Base-by-base conservation (phyloP, 2,329 filamentous ascomycete genomes). In the Phialocephala sp. region DNA sequence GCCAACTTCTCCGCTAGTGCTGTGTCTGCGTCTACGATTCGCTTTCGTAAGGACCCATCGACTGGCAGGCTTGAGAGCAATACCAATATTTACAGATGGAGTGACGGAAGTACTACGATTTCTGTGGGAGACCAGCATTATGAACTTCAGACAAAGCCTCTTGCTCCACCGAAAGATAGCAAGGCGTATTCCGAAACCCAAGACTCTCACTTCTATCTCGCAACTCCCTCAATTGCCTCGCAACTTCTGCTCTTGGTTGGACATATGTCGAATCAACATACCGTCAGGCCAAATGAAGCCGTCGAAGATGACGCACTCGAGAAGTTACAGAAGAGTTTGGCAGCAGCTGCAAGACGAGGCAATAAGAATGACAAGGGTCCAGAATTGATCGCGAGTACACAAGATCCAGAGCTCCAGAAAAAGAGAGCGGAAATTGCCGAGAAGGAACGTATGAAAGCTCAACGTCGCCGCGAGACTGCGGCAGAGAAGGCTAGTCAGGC, bases 51-150 rank as follows among this genome's bases (percentile, higher is more conserved):
- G 73, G 88, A 92, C 65, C 82, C 87, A 11, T 83, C 84, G 36
- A 89, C 87, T 1, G 84, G 85, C 58, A 81, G 87, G 67, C 81
- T 93, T 14, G 87, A 91, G 75, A 93, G 91, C 74, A 94, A 94
- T 75, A 86, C 91, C 2, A 85, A 89, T 68, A 80, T 94, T 36
- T 87, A 92, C 74, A 86, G 86, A 71, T 94, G 91, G 91, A 92
- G 89, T 67, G 91, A 94, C 74, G 91, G 91, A 35, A 92, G 89
- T 4, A 80, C 92, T 18, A 93, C 91, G 12, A 81, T 94, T 27
- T 87, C 90, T n/a, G 82, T 94, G 27, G 91, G 91, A 15, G 88
- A 87, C 66, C 87, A 89, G 69, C 91, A 94, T 73, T 94, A 90
- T 80, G 90, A 93, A 73, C 84, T 94, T 55, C 84, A 88, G 68